Base-by-base conservation (phyloP, 495 filamentous ascomycete species). In the Friedmanniomyces simplex region DNA sequence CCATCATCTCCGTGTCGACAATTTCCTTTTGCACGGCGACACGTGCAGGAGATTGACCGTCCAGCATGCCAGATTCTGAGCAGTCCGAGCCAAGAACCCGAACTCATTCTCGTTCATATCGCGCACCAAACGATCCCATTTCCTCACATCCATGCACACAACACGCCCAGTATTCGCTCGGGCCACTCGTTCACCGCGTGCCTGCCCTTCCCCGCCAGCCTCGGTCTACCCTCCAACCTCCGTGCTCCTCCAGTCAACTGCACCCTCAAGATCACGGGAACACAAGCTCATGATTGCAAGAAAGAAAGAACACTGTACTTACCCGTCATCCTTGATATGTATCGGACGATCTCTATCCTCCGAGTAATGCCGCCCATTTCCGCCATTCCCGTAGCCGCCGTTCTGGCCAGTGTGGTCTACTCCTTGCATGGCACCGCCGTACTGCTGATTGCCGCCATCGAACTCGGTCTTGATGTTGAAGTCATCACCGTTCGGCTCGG, bases 261-360 rank as follows among this genome's bases (percentile, higher is more conserved):
- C 32, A 11, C 26, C 11, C 16, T 37, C 34, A 37, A 20, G 18
- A 5, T n/a, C 39, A 43, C 39, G 39, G 4, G 39, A 43, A 5
- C 14, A 20, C 14, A 13, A 20, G 18, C 39, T n/a, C 39, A 26
- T 24, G n/a, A 52, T 20, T 20, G 24, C 30, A 34, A 34, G 2
- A 20, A 39, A 64, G 68, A 65, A 70, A 59, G 57, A 56, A 63
- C 49, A 20, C 50, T 18, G 51, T 1, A 59, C 94, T 96, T 85
- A 98, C 93, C 93, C 93, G 69, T 98, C 93, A 82, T 98, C 93
- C 73, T 97, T 97, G 50, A 95, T 89, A 63, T 88, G 84, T 50
- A 74, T 67, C 16, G 72, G 70, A 1, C 67, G 67, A 41, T 71
- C 69, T 47, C 67, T 56, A 37, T 69, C 72, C 66, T 87, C 72